Conservation (phyloP, 2,329 filamentous ascomycete genomes). For the Apiospora koreana region DNA sequence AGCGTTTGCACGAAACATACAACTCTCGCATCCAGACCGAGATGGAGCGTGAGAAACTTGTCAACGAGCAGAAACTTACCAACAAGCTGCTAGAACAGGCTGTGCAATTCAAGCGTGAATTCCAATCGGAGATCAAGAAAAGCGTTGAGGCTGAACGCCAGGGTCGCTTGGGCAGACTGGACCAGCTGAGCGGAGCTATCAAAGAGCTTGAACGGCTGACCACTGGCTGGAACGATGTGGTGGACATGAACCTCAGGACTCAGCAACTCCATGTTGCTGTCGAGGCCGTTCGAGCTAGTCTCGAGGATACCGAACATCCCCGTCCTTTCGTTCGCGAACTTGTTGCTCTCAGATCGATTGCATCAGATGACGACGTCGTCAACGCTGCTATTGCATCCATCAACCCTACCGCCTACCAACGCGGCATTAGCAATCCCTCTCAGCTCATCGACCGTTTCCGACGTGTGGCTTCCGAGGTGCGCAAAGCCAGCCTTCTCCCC, state of each 20-base stretch:
- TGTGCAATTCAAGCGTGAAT: conserved; percentile 82
- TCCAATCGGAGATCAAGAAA: conserved; percentile 73
- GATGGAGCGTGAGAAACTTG: conserved; percentile 74
- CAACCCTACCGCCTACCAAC: conserved; percentile 90
- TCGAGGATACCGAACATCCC: conserved; percentile 73
- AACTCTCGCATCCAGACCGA: conserved; percentile 78
- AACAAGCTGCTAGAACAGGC: conserved; percentile 92
- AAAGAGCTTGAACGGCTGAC: conserved; percentile 85
- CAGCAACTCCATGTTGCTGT: conserved; percentile 96
- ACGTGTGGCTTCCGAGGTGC: conserved; percentile 85
- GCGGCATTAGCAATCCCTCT: conserved; percentile 78
- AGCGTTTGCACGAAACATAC: conserved; percentile 75
- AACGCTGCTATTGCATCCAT: conserved; percentile 95
- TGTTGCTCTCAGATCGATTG: conserved; percentile 91
- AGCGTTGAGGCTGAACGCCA: conserved; percentile 88
- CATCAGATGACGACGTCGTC: conserved; percentile 80
- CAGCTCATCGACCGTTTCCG: conserved; percentile 96
- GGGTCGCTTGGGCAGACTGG: conserved; percentile 82
- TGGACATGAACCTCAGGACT: conserved; percentile 88
- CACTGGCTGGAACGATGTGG: conserved; percentile 83
- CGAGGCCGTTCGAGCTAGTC: conserved; percentile 83
- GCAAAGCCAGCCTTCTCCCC: conserved; percentile 89
- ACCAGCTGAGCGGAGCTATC: conserved; percentile 76
- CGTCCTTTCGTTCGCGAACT: conserved; percentile 90
- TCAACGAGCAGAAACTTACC: conserved; percentile 79